phyloP scores from a whole-genome alignment of 2,329 filamentous ascomycete genomes.

The Microcyclospora pomicola region DNA sequence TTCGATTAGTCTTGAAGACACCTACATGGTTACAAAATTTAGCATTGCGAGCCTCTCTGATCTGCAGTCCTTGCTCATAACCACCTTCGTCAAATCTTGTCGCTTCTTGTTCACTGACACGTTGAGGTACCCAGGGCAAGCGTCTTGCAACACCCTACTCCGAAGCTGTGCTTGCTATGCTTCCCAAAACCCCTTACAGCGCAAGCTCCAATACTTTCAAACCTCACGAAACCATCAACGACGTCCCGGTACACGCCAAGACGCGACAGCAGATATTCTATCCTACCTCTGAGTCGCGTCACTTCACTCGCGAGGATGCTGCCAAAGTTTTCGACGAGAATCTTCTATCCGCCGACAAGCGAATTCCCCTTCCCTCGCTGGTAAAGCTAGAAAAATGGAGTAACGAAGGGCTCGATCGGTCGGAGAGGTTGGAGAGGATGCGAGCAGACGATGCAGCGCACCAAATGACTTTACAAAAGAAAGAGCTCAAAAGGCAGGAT shows the following conservation, averaged over 20 bases:
- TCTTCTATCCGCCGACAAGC: conserved; percentile 47
- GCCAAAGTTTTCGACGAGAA: conserved; percentile 46
- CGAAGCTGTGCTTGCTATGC: conserved; percentile 62
- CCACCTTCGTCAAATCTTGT: too few species aligned
- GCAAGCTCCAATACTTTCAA: conserved; percentile 19
- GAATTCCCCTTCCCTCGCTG: conserved; percentile 50
- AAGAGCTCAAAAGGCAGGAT: conserved; percentile 30
- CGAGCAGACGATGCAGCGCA: conserved; percentile 20
- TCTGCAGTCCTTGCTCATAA: conserved; percentile 3
- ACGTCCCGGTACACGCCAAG: conserved; percentile 45
- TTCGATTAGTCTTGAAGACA: conserved; percentile 99
- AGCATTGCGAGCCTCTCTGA: conserved; percentile 68
- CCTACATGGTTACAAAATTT: conserved; percentile 71
- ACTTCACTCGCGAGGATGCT: conserved; percentile 52
- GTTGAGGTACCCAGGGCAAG: conserved; percentile 47
- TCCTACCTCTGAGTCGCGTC: conserved; percentile 48
- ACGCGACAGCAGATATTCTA: conserved; percentile 45
- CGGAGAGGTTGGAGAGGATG: conserved; percentile 31
- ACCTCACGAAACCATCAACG: conserved; percentile 49
- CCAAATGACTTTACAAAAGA: conserved; percentile 26
- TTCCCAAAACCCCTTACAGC: conserved; percentile 50
- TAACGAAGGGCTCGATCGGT: conserved; percentile 23
- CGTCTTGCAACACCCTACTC: conserved; percentile 63
- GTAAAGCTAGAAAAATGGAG: conserved; percentile 36
- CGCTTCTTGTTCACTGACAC: neutral